Percentiles rank a stretch among this genome's conserved stretches.
phyloP scores from a whole-genome alignment of 352 stramenopile genomes.

The Blastocystis sp. region DNA sequence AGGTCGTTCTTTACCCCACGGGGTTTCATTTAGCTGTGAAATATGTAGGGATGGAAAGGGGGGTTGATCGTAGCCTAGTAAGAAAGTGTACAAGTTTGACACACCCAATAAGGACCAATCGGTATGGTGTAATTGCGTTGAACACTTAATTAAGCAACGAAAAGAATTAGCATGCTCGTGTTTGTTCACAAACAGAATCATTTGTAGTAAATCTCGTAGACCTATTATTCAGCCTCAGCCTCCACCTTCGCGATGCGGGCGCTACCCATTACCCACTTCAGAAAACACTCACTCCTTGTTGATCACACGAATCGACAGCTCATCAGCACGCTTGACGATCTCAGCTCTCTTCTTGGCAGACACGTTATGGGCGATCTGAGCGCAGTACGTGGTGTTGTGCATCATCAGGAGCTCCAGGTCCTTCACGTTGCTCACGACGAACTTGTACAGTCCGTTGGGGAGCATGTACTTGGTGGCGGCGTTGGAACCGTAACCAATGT shows the following conservation, averaged over 20 bases:
- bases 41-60: not conserved
- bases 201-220: not conserved
- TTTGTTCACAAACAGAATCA: not conserved
- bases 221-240: slow-evolving; percentile 16
- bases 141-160: slow-evolving; percentile 6
- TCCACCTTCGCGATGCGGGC: slow-evolving; percentile 24
- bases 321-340: slow-evolving; percentile 91
- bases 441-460: slow-evolving; percentile 95
- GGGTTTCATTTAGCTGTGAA: slow-evolving; percentile 1
- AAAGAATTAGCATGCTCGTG: not conserved
- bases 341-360: slow-evolving; percentile 85
- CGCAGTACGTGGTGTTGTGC: slow-evolving; percentile 93
- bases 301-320: slow-evolving; percentile 93
- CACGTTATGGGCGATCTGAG: slow-evolving; percentile 92
- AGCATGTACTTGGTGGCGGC: slow-evolving; percentile 93
- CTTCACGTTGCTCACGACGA: slow-evolving; percentile 91
- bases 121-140: slow-evolving; percentile 38
- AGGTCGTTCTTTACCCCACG: not conserved
- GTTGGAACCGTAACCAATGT: slow-evolving; percentile 95
- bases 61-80: not conserved
- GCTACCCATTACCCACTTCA: slow-evolving; percentile 73
- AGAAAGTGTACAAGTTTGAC: slow-evolving; percentile 1
- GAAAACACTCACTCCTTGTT: slow-evolving; percentile 76
- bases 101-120: slow-evolving; percentile 19
- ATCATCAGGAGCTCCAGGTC: slow-evolving; percentile 92